phyloP scores from a whole-genome alignment of 2,329 filamentous ascomycete genomes.

The Amesomyces nigricolor region DNA sequence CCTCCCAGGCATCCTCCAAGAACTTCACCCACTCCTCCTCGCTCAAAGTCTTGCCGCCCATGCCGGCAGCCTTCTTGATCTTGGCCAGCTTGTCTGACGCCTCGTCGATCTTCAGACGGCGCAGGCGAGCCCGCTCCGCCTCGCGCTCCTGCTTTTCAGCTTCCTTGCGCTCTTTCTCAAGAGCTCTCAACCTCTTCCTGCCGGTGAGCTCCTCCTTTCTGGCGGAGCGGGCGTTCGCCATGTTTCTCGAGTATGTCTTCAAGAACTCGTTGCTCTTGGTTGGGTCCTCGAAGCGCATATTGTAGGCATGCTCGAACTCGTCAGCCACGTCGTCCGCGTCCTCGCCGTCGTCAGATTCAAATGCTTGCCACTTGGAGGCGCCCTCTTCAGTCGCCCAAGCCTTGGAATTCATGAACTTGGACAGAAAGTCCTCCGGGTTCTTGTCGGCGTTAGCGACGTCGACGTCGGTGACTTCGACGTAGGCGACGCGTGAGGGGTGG shows the following conservation, averaged over 20 bases:
- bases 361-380: conserved; percentile 63
- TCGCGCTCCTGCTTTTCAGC: conserved; percentile 69
- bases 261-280: conserved; percentile 81
- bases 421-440: conserved; percentile 83
- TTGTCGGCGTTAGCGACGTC: conserved; percentile 75
- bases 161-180: conserved; percentile 71
- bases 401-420: conserved; percentile 87
- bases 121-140: conserved; percentile 74
- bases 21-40: conserved; percentile 81
- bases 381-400: conserved; percentile 73
- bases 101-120: conserved; percentile 86
- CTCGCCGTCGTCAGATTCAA: conserved; percentile 91
- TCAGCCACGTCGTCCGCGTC: conserved; percentile 70
- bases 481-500: conserved; percentile 50
- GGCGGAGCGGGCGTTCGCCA: conserved; percentile 75
- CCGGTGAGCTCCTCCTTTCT: conserved; percentile 74
- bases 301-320: conserved; percentile 87
- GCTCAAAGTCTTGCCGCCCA: conserved; percentile 58
- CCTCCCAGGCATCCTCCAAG: conserved; percentile 82
- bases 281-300: conserved; percentile 92
- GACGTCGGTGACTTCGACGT: conserved; percentile 46
- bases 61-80: conserved; percentile 83
- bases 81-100: conserved; percentile 79
- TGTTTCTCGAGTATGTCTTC: conserved; percentile 82
- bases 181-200: conserved; percentile 72